A percentile compares a stretch with the other conserved stretches of the same genome.
Evolutionary conservation across 176 grass and related monocot species (phyloP).

Genomic region (Oryza punctata): DNA sequence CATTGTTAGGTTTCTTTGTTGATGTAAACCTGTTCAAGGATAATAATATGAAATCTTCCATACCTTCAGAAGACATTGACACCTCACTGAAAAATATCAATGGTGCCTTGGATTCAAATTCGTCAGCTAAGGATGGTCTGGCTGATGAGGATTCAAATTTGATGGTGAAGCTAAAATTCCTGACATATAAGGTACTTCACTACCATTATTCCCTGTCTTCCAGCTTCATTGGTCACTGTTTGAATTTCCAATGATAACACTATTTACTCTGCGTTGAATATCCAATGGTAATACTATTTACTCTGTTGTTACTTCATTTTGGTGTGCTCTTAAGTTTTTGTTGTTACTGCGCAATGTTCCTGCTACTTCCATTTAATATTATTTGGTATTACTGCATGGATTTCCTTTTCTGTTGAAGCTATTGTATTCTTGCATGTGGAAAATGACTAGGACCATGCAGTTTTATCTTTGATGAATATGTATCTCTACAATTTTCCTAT

Average conservation of each 20-base stretch:
- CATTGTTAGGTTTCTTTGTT: slow-evolving; percentile 85
- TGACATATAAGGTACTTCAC: slow-evolving; percentile 86
- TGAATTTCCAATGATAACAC: slow-evolving; percentile 16
- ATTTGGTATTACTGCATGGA: slow-evolving; percentile 1
- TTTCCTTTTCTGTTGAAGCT: background rate
- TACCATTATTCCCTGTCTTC: slow-evolving; percentile 26
- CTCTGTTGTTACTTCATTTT: no score
- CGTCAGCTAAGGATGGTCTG: slow-evolving; percentile 53
- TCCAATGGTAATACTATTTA: no score
- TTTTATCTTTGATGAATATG: slow-evolving; percentile 11
- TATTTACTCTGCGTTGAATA: slow-evolving; percentile 14
- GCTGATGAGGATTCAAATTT: slow-evolving; percentile 92
- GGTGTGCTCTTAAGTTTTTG: no score
- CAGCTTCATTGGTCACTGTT: background rate
- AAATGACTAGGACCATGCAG: background rate
- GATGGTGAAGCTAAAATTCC: slow-evolving; percentile 98
- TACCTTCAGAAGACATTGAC: slow-evolving; percentile 66
- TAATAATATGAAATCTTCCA: slow-evolving; percentile 69
- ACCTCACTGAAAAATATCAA: slow-evolving; percentile 70
- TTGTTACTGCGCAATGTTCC: background rate
- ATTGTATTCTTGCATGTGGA: slow-evolving; percentile 20
- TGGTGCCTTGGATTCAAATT: slow-evolving; percentile 55
- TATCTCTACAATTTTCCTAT: slow-evolving; percentile 45
- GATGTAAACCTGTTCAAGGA: slow-evolving; percentile 93
- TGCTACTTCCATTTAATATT: slow-evolving; percentile 19